phyloP scores from a whole-genome alignment of 768 basidiomycete genomes.

The Cystofilobasidium macerans region DNA sequence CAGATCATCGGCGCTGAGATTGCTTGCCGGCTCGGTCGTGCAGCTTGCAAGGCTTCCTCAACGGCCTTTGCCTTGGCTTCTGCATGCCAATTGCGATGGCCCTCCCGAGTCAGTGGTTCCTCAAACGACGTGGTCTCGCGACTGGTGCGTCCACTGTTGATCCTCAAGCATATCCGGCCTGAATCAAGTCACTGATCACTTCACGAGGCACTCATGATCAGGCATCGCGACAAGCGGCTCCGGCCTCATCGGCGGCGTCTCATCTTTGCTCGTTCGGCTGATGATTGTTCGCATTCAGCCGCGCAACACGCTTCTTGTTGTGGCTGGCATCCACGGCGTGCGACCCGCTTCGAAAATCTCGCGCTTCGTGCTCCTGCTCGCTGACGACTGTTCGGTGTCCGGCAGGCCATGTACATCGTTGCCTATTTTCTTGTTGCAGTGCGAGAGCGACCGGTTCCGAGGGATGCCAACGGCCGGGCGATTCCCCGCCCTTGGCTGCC shows the following conservation, averaged over 20 bases:
- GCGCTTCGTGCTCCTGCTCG: too few species aligned
- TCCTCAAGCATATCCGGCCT: too few species aligned
- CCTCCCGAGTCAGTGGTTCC: constrained; percentile 14
- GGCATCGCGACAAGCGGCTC: constrained; percentile 16
- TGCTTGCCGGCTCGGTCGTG: too few species aligned
- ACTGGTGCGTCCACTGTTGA: constrained; percentile 14
- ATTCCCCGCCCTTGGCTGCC: constrained; percentile 13
- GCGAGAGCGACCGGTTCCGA: background rate
- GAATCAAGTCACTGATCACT: too few species aligned
- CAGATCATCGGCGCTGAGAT: too few species aligned
- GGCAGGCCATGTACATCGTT: background rate
- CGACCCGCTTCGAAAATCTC: too few species aligned
- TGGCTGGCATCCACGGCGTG: constrained; percentile 4
- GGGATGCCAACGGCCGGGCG: background rate
- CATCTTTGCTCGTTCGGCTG: constrained; percentile 11
- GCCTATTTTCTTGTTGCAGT: constrained; percentile 6
- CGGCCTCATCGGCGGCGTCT: constrained; percentile 7
- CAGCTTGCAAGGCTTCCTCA: constrained; percentile 10
- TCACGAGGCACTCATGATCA: background rate
- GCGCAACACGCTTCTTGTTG: constrained; percentile 12
- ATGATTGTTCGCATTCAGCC: constrained; percentile 5
- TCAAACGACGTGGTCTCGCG: constrained; percentile 3
- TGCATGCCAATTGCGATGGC: constrained; percentile 15
- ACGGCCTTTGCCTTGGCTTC: background rate
- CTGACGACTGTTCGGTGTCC: too few species aligned